Evolutionary conservation across 805 yeast genomes (phyloP), one percentile per base, ranked within the genome.

Genomic region (Yarrowia bubula): DNA sequence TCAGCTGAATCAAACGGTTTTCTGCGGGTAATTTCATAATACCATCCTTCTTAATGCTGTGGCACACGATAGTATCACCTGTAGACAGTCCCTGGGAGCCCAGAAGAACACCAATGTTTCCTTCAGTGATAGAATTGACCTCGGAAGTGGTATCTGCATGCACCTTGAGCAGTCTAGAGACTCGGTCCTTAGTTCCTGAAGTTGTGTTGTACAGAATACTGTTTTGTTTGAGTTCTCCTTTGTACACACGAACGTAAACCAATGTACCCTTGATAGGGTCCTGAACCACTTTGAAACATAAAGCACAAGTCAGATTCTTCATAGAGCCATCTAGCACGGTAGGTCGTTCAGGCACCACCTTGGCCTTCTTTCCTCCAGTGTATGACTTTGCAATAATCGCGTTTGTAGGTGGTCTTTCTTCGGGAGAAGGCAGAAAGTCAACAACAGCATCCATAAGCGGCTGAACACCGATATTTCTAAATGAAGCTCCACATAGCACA

Each of bases 391-490:
- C 66, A 65, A 62, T 64, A 61, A 65, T 68, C 18, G 78, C 80
- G 51, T 84, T 85, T 0, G 96, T 95, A 2, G 81, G 69, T 1
- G 73, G 73, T 0, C 81, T 79, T 67, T 92, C 92, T 2, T 82
- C 68, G 1, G 98, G 98, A 1, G 92, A 85, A 0, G 99, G 98
- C 15, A 95, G 77, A 70, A 83, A 95, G 64, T 83, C 82, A 1
- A 85, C 82, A 11, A 92, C 82, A 0, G 96, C 92, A 75, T 93
- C 98, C 75, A 95, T 76, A 57, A 95, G 77, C 1, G 98, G 97
- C 73, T 95, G 98, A 2, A 95, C 96, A 31, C 99, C 99, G 51
- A 93, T 89, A 74, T 93, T 93, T 69, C 81, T 83, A 76, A 93
- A 95, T 64, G 97, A 89, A 1, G 98, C 89, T 11, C 99, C 99